Conservation (phyloP, 2,329 filamentous ascomycete genomes). For the Xenoacremonium recifei region DNA sequence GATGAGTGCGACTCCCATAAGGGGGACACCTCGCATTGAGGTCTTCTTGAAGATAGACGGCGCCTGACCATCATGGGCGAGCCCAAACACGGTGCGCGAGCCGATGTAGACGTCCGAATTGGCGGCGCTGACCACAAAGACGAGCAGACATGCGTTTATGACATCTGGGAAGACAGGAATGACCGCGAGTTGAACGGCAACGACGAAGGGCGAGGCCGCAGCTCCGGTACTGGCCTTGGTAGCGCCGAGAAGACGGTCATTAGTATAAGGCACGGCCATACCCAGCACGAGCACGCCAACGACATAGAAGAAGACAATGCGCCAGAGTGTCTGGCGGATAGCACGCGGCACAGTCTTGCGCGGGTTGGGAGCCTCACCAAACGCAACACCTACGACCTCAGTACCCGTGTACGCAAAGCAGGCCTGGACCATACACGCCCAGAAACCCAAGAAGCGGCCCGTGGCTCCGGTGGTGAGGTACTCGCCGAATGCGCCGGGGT, state of each 20-base stretch:
- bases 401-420: slow-evolving; percentile 16
- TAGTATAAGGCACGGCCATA: slow-evolving; percentile 72
- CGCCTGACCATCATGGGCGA: slow-evolving; percentile 39
- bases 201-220: slow-evolving; percentile 65
- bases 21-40: slow-evolving; percentile 33
- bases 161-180: slow-evolving; percentile 63
- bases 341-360: slow-evolving; percentile 38
- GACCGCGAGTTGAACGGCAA: slow-evolving; percentile 62
- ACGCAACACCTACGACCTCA: neutral
- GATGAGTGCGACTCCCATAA: neutral
- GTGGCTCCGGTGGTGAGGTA: slow-evolving; percentile 35
- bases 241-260: slow-evolving; percentile 54
- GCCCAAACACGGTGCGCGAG: slow-evolving; percentile 35
- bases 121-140: slow-evolving; percentile 71
- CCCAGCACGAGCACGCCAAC: slow-evolving; percentile 70
- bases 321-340: slow-evolving; percentile 37
- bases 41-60: slow-evolving; percentile 24
- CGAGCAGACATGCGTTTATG: slow-evolving; percentile 68
- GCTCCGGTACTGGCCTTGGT: slow-evolving; percentile 35
- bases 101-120: slow-evolving; percentile 33
- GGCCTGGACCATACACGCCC: slow-evolving; percentile 46
- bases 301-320: slow-evolving; percentile 39
- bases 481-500: slow-evolving; percentile 41
- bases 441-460: slow-evolving; percentile 43
- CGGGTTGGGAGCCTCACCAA: slow-evolving; percentile 21